Evolutionary conservation across 2,329 filamentous ascomycete genomes (phyloP), one percentile per base, ranked within the genome.

Genomic region (Furcasterigmium furcatum): DNA sequence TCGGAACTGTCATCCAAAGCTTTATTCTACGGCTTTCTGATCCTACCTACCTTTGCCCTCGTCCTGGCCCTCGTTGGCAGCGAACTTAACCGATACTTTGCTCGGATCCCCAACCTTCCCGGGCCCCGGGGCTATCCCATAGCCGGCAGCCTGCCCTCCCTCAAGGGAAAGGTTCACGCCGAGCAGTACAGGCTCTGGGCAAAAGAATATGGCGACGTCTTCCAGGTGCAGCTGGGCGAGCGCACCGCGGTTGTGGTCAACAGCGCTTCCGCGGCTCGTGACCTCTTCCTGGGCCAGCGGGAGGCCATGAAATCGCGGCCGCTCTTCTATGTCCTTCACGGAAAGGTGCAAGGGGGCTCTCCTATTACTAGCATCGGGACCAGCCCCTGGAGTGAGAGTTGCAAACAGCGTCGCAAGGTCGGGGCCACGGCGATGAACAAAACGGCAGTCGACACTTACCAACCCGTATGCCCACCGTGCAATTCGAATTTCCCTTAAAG

Each of bases 311-410:
- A 85, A 50, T 85, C 81, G 7, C 73, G 83, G 2, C 83, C 83
- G 0, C 82, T 72, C 14, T 73, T 86, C 43, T 82, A 86, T 80
- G 44, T 84, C 73, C 34, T 81, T 66, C 54, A 83, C 73, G 38
- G 80, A 78, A 58, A 82, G 76, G 21, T 85, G 76, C 63, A 84
- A 77, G 0, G 51, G 38, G 61, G 56, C 24, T 55, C 52, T 2
- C 51, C 58, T 3, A 59, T 62, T 7, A 62, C 58, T 1, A 62
- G 58, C 13, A 84, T 87, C 44, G 83, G 83, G 3, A 86, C 82
- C 2, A 84, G 80, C 0, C 83, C 83, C 0, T 86, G 82, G 80
- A 81, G 85, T 52, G 82, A 85, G 43, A 83, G 78, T 14, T 84
- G 80, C 64, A 86, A 85, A 59, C 71, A 74, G 10, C 70, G 82